Conservation (phyloP, 257 asterid species). For the Misopates orontium region DNA sequence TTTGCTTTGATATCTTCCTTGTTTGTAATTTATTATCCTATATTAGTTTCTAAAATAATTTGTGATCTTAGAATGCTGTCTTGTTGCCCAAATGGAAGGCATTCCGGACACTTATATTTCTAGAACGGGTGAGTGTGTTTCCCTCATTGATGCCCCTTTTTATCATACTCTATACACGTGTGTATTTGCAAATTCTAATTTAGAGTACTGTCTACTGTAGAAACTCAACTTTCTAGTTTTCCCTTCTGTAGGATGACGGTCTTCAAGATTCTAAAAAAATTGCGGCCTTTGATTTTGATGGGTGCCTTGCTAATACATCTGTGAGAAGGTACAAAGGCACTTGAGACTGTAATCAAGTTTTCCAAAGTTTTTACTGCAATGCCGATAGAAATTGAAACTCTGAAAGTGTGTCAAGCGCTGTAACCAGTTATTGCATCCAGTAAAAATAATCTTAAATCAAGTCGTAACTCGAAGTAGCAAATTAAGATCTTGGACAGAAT, state of each 20-base stretch:
- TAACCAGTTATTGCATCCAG: constrained; percentile 13
- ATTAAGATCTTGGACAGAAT: background rate
- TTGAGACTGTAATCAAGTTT: constrained; percentile 16
- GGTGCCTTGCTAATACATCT: constrained; percentile 85
- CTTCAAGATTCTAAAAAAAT: constrained; percentile 76
- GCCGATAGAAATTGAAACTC: constrained; percentile 16
- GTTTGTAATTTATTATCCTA: constrained; percentile 1
- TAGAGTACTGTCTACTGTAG: constrained; percentile 6
- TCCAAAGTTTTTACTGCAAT: constrained; percentile 13
- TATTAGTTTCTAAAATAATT: background rate
- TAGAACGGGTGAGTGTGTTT: constrained; percentile 56
- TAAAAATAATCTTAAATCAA: too few species aligned
- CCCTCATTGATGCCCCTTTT: background rate
- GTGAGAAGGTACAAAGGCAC: constrained; percentile 60
- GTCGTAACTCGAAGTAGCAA: too few species aligned
- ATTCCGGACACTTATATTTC: constrained; percentile 84
- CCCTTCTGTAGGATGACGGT: constrained; percentile 61
- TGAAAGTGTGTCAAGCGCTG: background rate
- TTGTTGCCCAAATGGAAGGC: constrained; percentile 89
- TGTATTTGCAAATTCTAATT: background rate
- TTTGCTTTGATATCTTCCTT: constrained; percentile 1
- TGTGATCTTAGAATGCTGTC: constrained; percentile 60
- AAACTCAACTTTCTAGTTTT: constrained; percentile 3
- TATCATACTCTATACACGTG: background rate
- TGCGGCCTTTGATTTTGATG: constrained; percentile 99